These are phyloP conservation scores for Fomitopsis betulina DNA, from an alignment of 1,284 basidiomycete species.

Conservation along the genomic window DNA sequence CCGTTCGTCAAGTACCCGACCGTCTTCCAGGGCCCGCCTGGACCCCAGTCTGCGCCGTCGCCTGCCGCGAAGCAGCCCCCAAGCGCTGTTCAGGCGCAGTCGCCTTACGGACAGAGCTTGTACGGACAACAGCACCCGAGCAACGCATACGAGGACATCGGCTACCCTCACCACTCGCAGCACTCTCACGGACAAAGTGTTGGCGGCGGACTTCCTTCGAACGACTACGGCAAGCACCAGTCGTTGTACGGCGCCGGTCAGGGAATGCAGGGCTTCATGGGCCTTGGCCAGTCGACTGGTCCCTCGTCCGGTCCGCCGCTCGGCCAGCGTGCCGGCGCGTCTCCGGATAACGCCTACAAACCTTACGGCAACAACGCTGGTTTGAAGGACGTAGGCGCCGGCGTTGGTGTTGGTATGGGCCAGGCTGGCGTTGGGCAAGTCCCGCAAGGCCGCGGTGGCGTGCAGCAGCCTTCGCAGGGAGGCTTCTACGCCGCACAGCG, in stretches of 20 bases:
- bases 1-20: slow-evolving; percentile 72
- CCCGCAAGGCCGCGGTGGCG: slow-evolving; percentile 39
- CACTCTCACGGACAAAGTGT: slow-evolving; percentile 48
- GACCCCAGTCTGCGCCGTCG: slow-evolving; percentile 57
- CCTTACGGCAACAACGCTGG: slow-evolving; percentile 51
- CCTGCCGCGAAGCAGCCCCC: slow-evolving; percentile 60
- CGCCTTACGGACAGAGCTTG: slow-evolving; percentile 55
- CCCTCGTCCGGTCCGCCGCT: slow-evolving; percentile 42
- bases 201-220: slow-evolving; percentile 42
- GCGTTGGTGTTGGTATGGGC: slow-evolving; percentile 36
- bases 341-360: slow-evolving; percentile 71
- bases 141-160: slow-evolving; percentile 63
- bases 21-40: slow-evolving; percentile 67
- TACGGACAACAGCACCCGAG: slow-evolving; percentile 56
- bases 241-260: slow-evolving; percentile 54
- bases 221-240: slow-evolving; percentile 59
- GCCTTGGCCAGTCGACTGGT: slow-evolving; percentile 47
- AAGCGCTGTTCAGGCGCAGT: slow-evolving; percentile 51
- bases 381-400: slow-evolving; percentile 54
- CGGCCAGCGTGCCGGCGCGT: slow-evolving; percentile 43
- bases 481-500: slow-evolving; percentile 60
- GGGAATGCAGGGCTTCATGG: slow-evolving; percentile 68
- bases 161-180: slow-evolving; percentile 53
- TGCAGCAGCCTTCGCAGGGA: slow-evolving; percentile 47
- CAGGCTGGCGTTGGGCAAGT: slow-evolving; percentile 40